Conservation (phyloP, 2,329 filamentous ascomycete genomes). For the Colletotrichum sp. region DNA sequence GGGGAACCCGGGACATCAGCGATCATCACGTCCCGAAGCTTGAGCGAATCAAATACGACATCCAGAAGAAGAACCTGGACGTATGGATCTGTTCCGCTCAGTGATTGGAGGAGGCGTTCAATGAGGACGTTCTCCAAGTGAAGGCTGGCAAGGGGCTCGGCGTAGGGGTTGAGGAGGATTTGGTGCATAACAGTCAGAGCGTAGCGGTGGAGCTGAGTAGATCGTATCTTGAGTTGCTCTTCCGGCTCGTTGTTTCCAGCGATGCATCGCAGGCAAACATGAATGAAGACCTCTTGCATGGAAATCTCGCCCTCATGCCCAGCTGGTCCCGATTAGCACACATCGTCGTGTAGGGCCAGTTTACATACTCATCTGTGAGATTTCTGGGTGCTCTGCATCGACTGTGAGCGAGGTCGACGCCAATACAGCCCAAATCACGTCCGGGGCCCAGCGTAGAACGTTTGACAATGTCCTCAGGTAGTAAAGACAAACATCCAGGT, state of each 20-base stretch:
- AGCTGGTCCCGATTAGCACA: conserved; percentile 40
- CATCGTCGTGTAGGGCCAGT: neutral
- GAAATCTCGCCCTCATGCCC: conserved; percentile 61
- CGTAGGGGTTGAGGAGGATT: conserved; percentile 69
- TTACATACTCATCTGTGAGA: conserved; percentile 58
- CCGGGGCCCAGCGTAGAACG: conserved; percentile 71
- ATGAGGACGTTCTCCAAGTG: conserved; percentile 76
- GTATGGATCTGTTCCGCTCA: conserved; percentile 67
- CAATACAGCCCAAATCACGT: conserved; percentile 73
- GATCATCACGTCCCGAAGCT: conserved; percentile 57
- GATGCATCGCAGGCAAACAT: conserved; percentile 69
- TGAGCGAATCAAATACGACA: conserved; percentile 76
- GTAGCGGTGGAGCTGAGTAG: conserved; percentile 72
- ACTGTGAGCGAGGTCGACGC: conserved; percentile 64
- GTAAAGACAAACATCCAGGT: conserved; percentile 79
- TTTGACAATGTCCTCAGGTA: conserved; percentile 78
- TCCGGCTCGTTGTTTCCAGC: conserved; percentile 44
- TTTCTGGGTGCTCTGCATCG: conserved; percentile 48
- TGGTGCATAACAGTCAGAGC: conserved; percentile 74
- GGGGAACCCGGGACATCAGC: conserved; percentile 48
- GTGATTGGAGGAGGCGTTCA: conserved; percentile 66
- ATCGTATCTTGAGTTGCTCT: conserved; percentile 48
- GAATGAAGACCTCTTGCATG: conserved; percentile 72
- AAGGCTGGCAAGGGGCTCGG: conserved; percentile 61
- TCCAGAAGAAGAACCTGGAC: conserved; percentile 81